phyloP scores from a whole-genome alignment of 1,284 basidiomycete species.

The Meira miltonrushii region DNA sequence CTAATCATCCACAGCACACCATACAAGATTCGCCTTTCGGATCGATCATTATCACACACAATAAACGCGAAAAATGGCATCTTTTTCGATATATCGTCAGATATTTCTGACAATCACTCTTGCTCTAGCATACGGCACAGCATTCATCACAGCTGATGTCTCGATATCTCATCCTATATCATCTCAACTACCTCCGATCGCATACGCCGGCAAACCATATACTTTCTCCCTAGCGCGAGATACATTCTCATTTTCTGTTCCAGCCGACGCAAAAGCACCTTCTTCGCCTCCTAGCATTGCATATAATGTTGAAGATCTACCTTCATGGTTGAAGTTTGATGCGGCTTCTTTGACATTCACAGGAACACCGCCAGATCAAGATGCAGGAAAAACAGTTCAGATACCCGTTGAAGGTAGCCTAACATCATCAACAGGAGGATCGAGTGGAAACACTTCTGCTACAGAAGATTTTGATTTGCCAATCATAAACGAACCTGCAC shows the following conservation, averaged over 20 bases:
- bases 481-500: conserved; percentile 31
- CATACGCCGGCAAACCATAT: conserved; percentile 32
- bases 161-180: conserved; percentile 24
- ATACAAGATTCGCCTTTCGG: too few species aligned
- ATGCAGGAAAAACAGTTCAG: conserved; percentile 5
- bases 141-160: conserved; percentile 16
- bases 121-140: conserved; percentile 10
- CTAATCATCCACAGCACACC: too few species aligned
- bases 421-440: conserved; percentile 10
- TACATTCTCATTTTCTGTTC: conserved; percentile 27
- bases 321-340: conserved; percentile 41
- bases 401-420: not conserved
- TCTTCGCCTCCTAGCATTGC: conserved; percentile 16
- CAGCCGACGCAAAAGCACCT: conserved; percentile 17
- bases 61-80: too few species aligned
- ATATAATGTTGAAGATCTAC: conserved; percentile 22
- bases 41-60: too few species aligned
- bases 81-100: too few species aligned
- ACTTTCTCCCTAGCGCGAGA: conserved; percentile 35
- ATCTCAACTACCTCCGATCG: conserved; percentile 36
- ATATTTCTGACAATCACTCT: conserved; percentile 40
- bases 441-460: conserved; percentile 8
- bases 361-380: conserved; percentile 25
- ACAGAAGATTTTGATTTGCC: conserved; percentile 25
- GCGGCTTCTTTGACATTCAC: conserved; percentile 24